Conservation (phyloP, 208 protist genomes). For the Naegleria gruberi region DNA sequence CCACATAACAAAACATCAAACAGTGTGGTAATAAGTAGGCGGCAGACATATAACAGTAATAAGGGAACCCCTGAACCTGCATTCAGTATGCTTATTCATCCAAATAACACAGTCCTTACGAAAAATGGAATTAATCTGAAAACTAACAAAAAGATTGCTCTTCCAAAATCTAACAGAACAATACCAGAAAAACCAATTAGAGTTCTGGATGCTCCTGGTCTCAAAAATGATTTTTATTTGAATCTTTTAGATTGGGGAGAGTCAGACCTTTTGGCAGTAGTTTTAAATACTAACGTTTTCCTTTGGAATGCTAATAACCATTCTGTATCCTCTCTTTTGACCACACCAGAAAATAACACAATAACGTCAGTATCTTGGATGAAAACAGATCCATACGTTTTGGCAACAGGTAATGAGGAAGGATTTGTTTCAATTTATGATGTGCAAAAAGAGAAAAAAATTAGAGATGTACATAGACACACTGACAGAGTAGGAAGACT, state of each 20-base stretch:
- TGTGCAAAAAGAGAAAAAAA: slow-evolving; percentile 51
- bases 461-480: slow-evolving; percentile 77
- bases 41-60: background rate
- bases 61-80: background rate
- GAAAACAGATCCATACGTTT: background rate
- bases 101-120: background rate
- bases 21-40: background rate
- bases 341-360: background rate
- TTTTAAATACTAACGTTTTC: slow-evolving; percentile 62
- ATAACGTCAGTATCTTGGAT: background rate
- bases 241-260: slow-evolving; percentile 77
- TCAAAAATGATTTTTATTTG: slow-evolving; percentile 80
- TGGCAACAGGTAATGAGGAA: slow-evolving; percentile 42
- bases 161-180: background rate
- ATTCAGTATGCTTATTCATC: background rate
- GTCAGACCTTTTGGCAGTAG: slow-evolving; percentile 60
- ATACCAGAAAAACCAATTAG: slow-evolving; percentile 48
- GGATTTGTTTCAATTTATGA: background rate
- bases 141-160: background rate
- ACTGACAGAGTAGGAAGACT: slow-evolving; percentile 72
- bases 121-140: background rate
- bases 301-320: slow-evolving; percentile 66
- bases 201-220: slow-evolving; percentile 73
- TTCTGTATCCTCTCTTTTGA: background rate
- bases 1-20: background rate